Evolutionary conservation across 2,329 filamentous ascomycete genomes (phyloP).

Genomic region (Alternaria ethzedia): DNA sequence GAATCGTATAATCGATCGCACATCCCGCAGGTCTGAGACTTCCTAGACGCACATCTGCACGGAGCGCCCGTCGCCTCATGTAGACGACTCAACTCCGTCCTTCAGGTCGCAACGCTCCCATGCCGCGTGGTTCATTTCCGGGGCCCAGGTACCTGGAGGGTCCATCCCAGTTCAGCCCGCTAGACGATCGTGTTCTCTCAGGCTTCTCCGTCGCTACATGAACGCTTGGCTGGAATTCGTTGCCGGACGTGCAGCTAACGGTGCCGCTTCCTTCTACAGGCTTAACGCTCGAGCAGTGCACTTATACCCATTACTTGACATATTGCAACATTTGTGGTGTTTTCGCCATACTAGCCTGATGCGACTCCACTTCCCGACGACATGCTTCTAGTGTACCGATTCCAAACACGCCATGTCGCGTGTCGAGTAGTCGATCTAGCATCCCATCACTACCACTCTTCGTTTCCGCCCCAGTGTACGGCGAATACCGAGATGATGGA

Average conservation of each 20-base stretch:
- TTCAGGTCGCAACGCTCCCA: neutral
- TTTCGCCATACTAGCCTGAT: neutral
- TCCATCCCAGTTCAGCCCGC: neutral
- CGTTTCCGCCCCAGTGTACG: neutral
- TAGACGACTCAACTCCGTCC: neutral
- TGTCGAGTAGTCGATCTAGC: neutral
- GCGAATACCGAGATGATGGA: constrained; percentile 1
- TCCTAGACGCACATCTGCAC: constrained; percentile 4
- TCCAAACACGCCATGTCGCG: constrained; percentile 7
- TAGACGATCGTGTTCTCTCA: neutral
- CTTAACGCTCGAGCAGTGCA: neutral
- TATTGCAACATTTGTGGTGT: neutral
- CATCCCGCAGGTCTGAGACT: constrained; percentile 5
- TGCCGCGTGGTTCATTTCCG: constrained; percentile 5
- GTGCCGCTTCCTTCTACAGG: neutral
- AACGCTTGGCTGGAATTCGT: neutral
- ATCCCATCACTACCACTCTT: constrained; percentile 1
- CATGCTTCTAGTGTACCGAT: neutral
- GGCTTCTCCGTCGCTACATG: neutral
- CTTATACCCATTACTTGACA: neutral
- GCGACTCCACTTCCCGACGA: neutral
- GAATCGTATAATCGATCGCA: constrained; percentile 1
- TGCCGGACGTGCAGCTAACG: neutral
- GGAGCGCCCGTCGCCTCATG: neutral
- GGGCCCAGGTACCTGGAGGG: neutral